Evolutionary conservation across 192 early-diverging fungal species (phyloP), one percentile per base, ranked within the genome.

Genomic region (Linnemannia schmuckeri): DNA sequence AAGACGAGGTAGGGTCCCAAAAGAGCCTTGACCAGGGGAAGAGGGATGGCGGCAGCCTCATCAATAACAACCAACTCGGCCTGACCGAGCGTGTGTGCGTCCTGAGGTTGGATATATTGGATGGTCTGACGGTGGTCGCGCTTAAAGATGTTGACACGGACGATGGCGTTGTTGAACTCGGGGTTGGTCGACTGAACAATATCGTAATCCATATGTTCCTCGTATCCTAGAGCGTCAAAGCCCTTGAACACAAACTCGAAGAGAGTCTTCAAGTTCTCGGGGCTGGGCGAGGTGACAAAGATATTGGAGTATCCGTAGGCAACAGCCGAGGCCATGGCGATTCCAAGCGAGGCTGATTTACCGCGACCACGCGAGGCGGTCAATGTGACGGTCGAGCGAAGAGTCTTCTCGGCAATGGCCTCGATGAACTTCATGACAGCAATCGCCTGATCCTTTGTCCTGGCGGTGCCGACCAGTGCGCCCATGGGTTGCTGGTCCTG

Each of bases 261-360:
- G 46, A 99, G 90, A 9, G 98, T 99, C 86, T 98, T 98, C 85
- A 99, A 95, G 85, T 99, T 99, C 88, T 99, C 98, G 38, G 98
- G 98, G 74, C 94, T 94, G 37, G 98, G 98, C 22, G 97, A 98
- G 3, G 98, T 98, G 81, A 99, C 96, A 91, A 99, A 99, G 79
- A 99, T 98, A 89, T 99, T 99, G 76, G 96, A 97, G 90, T 99
- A 99, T 44, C 98, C 98, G 89, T 98, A 98, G 0, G 98, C 96
- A n/a, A 99, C 92, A 20, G 98, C 98, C 2, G 97, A 94, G 24
- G 97, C 97, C 85, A 99, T 96, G 27, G 97, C 93, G 63, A 99
- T 93, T 17, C 98, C 98, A 47, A 99, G 92, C 2, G 98, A 95
- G 0, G 98, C 98, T 2, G 98, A 99, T 90, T 99, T 99, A 82